Evolutionary conservation across 768 basidiomycete genomes (phyloP).

Genomic region (Scleroderma citrinum): DNA sequence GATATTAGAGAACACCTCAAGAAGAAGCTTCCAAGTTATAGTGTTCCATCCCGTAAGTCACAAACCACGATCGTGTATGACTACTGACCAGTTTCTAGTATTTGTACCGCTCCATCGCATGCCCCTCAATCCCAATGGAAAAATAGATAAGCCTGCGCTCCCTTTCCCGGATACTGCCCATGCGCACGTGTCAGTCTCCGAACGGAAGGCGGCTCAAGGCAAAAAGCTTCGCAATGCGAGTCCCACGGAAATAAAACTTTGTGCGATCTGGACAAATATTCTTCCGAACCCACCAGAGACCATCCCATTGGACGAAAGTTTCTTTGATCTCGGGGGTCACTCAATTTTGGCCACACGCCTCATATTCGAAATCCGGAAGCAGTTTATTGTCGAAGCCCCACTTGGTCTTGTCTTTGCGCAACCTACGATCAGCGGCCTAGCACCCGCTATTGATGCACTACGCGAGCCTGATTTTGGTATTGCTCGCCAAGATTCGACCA

Average conservation of each 20-base stretch:
- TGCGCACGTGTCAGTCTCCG: constrained; percentile 34
- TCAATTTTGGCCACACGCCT: constrained; percentile 96
- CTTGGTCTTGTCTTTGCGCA: constrained; percentile 87
- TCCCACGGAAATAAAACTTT: constrained; percentile 75
- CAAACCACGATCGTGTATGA: constrained; percentile 3
- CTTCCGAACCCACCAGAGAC: constrained; percentile 73
- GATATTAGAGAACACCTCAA: constrained; percentile 93
- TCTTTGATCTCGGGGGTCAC: constrained; percentile 98
- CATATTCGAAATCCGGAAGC: constrained; percentile 93
- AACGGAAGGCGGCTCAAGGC: constrained; percentile 29
- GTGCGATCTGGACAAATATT: constrained; percentile 77
- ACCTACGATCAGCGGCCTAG: constrained; percentile 79
- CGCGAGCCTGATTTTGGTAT: constrained; percentile 80
- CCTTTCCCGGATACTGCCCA: constrained; percentile 97
- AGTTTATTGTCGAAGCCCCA: constrained; percentile 86
- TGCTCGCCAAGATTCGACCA: constrained; percentile 28
- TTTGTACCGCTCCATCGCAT: constrained; percentile 92
- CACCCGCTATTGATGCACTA: constrained; percentile 66
- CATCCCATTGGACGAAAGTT: constrained; percentile 86
- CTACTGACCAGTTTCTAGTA: constrained; percentile 39
- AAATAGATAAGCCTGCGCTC: constrained; percentile 96
- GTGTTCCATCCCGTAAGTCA: constrained; percentile 78
- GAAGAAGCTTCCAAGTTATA: constrained; percentile 94
- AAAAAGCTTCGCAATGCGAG: constrained; percentile 38
- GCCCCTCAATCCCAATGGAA: constrained; percentile 98